Conservation (phyloP, 2,329 filamentous ascomycete species). For the Stachybotrys elegans region DNA sequence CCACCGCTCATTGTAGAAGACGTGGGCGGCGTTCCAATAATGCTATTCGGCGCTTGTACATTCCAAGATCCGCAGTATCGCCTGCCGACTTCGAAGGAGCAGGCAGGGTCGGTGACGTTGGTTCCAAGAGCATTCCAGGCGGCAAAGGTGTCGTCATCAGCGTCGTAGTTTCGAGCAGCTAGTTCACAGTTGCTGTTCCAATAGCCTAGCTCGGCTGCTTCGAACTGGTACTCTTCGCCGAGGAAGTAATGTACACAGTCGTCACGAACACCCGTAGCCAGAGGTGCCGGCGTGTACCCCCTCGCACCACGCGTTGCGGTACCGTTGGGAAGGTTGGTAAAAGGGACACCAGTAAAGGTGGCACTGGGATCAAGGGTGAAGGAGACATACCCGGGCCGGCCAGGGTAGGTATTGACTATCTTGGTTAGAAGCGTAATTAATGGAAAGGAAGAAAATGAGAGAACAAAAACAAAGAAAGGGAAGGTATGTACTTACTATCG, state of each 20-base stretch:
- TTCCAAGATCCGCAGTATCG: constrained; percentile 4
- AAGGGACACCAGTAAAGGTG: not conserved
- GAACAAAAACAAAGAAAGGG: not conserved
- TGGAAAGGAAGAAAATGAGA: not conserved
- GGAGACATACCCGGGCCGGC: not conserved
- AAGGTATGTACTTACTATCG: constrained; percentile 5
- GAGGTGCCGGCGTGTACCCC: not conserved
- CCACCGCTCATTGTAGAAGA: not conserved
- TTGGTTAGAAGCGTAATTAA: not conserved
- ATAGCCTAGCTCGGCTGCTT: not conserved
- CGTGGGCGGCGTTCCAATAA: not conserved
- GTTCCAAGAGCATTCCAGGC: not conserved
- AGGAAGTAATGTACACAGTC: not conserved
- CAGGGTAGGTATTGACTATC: not conserved
- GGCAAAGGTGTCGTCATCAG: not conserved
- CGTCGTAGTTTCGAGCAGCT: not conserved
- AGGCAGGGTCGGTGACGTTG: not conserved
- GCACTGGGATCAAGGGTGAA: not conserved
- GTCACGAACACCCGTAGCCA: not conserved
- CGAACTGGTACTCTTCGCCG: not conserved
- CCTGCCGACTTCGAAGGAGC: not conserved
- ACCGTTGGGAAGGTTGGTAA: not conserved
- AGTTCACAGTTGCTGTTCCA: not conserved
- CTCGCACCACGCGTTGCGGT: not conserved
- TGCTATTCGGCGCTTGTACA: not conserved